Evolutionary conservation across 2,329 filamentous ascomycete genomes (phyloP), one percentile per base, ranked within the genome.

Genomic region (Scedosporium apiospermum): DNA sequence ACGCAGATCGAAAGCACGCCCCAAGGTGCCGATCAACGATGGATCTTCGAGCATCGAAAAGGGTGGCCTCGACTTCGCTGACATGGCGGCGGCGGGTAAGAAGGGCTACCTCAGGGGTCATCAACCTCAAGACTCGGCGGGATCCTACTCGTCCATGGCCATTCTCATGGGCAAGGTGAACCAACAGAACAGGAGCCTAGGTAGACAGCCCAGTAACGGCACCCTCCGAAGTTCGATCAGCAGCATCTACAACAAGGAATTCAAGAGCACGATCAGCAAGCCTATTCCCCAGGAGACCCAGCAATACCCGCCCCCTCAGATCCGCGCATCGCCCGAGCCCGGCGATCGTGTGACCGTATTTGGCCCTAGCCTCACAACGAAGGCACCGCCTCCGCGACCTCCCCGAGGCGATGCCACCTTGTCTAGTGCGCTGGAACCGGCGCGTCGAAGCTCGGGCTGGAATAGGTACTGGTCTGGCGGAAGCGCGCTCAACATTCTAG

Each of bases 391-490:
- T 18, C 49, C 59, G 6, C 59, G 58, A 5, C 61, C 59, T 2
- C 62, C 64, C 1, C 59, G 60, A 10, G 60, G 61, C 12, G 38
- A 60, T 7, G 68, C 64, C 75, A 67, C 70, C 76, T 76, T 63
- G 76, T 73, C 63, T 70, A 71, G 65, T 71, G 69, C 65, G 71
- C 6, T 23, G 6, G 60, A 62, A 27, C 51, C 51, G 7, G 75
- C 78, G 21, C 80, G 85, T 62, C 80, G 84, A 69, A 90, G 87
- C 68, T 90, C 88, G 3, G 88, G 88, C 58, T 91, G 88, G 88
- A 90, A 90, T 72, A 78, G 84, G 61, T 91, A 91, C 74, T 91
- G 89, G 83, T 89, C 88, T 14, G 88, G 87, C 60, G 88, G 88
- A 61, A 89, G 87, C 66, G 82, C 86, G 6, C 75, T 88, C 63